Evolutionary conservation across 192 early-diverging fungal genomes (phyloP).

Genomic region (Lobosporangium transversale): DNA sequence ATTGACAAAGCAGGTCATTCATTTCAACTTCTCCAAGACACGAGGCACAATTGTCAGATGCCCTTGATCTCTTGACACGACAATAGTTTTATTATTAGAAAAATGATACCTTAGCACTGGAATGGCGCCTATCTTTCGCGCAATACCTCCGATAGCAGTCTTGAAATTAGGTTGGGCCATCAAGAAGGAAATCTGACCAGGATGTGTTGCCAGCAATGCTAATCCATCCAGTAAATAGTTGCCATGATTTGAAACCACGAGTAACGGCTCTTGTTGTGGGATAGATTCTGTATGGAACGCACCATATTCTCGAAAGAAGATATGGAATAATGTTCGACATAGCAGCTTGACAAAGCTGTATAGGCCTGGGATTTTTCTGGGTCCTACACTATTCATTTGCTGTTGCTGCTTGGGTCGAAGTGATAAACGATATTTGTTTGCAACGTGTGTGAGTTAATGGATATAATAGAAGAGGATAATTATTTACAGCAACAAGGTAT

Average conservation of each 20-base stretch:
- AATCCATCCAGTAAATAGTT: constrained; percentile 58
- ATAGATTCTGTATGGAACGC: constrained; percentile 45
- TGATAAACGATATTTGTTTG: too few relatives aligned
- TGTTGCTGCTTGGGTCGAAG: background rate
- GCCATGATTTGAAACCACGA: constrained; percentile 57
- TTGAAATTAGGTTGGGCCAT: constrained; percentile 56
- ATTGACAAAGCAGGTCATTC: background rate
- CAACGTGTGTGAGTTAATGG: too few relatives aligned
- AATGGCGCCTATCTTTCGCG: constrained; percentile 52
- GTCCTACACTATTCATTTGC: constrained; percentile 5
- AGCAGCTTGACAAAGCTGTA: constrained; percentile 48
- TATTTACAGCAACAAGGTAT: too few relatives aligned
- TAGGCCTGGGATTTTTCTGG: constrained; percentile 41
- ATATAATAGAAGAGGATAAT: too few relatives aligned
- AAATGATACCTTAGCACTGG: constrained; percentile 53
- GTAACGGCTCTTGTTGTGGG: constrained; percentile 48
- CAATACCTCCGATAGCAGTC: constrained; percentile 51
- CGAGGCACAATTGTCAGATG: too few relatives aligned
- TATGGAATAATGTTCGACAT: constrained; percentile 48
- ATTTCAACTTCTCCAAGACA: too few relatives aligned
- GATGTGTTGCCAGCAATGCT: constrained; percentile 44
- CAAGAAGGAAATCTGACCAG: constrained; percentile 52
- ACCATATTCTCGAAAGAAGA: constrained; percentile 55
- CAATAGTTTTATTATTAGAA: too few relatives aligned
- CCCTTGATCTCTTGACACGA: too few relatives aligned